phyloP scores from a whole-genome alignment of 257 asterid genomes.

The Ophiorrhiza pumila region DNA sequence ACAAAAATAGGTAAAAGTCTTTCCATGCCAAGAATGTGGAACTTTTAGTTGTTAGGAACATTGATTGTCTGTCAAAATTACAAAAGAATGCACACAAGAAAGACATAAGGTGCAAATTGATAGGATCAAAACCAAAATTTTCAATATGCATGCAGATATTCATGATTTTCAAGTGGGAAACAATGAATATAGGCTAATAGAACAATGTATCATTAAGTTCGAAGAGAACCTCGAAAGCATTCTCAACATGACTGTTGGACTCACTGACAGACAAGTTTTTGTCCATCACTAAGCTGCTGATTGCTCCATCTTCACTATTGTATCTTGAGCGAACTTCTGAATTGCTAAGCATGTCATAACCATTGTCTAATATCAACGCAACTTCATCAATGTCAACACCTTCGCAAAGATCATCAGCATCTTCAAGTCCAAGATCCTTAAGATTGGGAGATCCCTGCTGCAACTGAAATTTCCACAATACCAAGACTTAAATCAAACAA shows the following conservation, averaged over 20 bases:
- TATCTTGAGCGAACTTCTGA: slow-evolving; percentile 35
- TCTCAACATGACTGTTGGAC: slow-evolving; percentile 49
- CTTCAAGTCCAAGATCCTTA: slow-evolving; percentile 45
- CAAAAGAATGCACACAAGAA: not conserved
- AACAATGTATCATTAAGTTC: not conserved
- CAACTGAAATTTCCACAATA: slow-evolving; percentile 15
- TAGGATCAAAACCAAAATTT: not conserved
- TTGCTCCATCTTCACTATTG: slow-evolving; percentile 40
- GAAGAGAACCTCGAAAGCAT: slow-evolving; percentile 45
- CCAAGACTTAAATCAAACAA: not conserved
- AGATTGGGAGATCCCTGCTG: slow-evolving; percentile 36
- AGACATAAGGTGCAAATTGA: not conserved
- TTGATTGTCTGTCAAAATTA: not conserved
- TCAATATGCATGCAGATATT: not conserved
- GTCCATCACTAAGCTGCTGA: slow-evolving; percentile 32
- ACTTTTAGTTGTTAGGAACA: not conserved
- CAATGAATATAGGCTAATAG: not conserved
- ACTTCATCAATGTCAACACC: slow-evolving; percentile 47
- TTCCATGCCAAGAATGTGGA: not conserved
- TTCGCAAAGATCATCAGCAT: slow-evolving; percentile 35
- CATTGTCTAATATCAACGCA: slow-evolving; percentile 39
- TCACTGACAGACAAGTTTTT: slow-evolving; percentile 47
- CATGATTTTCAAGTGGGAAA: not conserved
- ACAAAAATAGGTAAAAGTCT: not conserved
- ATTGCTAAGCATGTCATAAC: slow-evolving; percentile 37